Evolutionary conservation across 768 basidiomycete genomes (phyloP).

Genomic region (Neoboletus magnificus): DNA sequence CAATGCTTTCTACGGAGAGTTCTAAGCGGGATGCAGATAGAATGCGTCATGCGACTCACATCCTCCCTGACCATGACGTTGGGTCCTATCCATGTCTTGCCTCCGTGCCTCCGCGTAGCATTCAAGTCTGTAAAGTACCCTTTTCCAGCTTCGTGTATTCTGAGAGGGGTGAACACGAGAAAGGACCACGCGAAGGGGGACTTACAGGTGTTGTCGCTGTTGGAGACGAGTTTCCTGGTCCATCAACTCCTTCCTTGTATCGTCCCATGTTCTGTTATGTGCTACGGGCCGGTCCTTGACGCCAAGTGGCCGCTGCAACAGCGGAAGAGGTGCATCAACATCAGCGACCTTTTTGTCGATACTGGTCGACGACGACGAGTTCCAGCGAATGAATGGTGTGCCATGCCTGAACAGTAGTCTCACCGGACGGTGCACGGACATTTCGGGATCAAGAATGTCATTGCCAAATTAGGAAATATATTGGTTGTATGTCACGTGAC

Average conservation of each 20-base stretch:
- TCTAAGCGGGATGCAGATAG: background rate
- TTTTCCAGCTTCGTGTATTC: slow-evolving; percentile 62
- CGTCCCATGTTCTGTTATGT: slow-evolving; percentile 51
- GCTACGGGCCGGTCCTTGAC: slow-evolving; percentile 66
- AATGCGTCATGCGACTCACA: slow-evolving; percentile 45
- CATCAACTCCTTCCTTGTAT: slow-evolving; percentile 65
- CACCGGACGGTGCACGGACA: slow-evolving; percentile 14
- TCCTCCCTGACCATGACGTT: slow-evolving; percentile 86
- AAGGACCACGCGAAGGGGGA: background rate
- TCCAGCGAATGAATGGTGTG: slow-evolving; percentile 13
- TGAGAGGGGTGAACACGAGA: slow-evolving; percentile 22
- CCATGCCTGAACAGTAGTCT: slow-evolving; percentile 11
- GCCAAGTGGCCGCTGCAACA: slow-evolving; percentile 72
- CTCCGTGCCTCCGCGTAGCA: slow-evolving; percentile 76
- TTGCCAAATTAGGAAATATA: slow-evolving; percentile 18
- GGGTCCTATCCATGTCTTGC: slow-evolving; percentile 94
- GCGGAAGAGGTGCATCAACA: slow-evolving; percentile 23
- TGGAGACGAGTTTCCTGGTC: slow-evolving; percentile 67
- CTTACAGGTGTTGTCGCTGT: slow-evolving; percentile 62
- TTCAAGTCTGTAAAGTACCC: slow-evolving; percentile 90
- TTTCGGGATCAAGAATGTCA: slow-evolving; percentile 17
- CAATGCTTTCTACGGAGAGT: slow-evolving; percentile 66
- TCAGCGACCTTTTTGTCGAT: background rate
- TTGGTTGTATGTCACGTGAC: background rate
- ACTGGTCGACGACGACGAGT: slow-evolving; percentile 14